These are phyloP conservation scores for Paramecium sonneborni DNA, from an alignment of 73 alveolate species.

Conservation along the genomic window DNA sequence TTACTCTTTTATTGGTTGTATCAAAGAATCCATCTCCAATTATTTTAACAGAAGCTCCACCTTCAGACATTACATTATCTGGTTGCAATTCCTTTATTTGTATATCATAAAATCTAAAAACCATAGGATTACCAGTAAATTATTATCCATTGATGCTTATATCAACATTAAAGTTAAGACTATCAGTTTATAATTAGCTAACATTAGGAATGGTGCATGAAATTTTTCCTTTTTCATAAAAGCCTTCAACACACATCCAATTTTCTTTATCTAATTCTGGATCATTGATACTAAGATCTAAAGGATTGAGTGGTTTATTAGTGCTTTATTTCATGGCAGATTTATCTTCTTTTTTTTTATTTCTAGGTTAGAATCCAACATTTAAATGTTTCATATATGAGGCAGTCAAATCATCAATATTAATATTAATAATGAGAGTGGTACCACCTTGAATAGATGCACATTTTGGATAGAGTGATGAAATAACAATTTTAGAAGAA, in stretches of 20 bases:
- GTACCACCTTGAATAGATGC: conserved; percentile 97
- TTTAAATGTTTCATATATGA: conserved; percentile 84
- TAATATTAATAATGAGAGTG: conserved; percentile 83
- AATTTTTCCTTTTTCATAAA: conserved; percentile 90
- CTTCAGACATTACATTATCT: conserved; percentile 88
- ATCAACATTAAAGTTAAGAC: conserved; percentile 91
- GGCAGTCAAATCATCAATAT: conserved; percentile 89
- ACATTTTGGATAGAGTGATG: conserved; percentile 95
- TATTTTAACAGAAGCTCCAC: conserved; percentile 88
- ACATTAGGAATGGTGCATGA: conserved; percentile 91
- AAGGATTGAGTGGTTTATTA: conserved; percentile 70
- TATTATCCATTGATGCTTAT: conserved; percentile 96
- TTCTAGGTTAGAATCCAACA: conserved; percentile 96
- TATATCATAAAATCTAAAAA: conserved; percentile 80
- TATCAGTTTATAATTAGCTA: conserved; percentile 76
- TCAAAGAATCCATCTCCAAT: conserved; percentile 96
- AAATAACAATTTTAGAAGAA: conserved; percentile 84
- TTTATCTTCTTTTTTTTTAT: conserved; percentile 60
- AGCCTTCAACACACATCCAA: conserved; percentile 92
- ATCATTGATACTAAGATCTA: conserved; percentile 82
- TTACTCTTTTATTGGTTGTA: conserved; percentile 88
- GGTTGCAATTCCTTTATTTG: conserved; percentile 83
- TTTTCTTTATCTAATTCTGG: conserved; percentile 89
- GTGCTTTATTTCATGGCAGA: conserved; percentile 10
- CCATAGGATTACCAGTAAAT: conserved; percentile 95